Evolutionary conservation across 2,329 filamentous ascomycete species (phyloP).

Genomic region (Fusarium devonianum): DNA sequence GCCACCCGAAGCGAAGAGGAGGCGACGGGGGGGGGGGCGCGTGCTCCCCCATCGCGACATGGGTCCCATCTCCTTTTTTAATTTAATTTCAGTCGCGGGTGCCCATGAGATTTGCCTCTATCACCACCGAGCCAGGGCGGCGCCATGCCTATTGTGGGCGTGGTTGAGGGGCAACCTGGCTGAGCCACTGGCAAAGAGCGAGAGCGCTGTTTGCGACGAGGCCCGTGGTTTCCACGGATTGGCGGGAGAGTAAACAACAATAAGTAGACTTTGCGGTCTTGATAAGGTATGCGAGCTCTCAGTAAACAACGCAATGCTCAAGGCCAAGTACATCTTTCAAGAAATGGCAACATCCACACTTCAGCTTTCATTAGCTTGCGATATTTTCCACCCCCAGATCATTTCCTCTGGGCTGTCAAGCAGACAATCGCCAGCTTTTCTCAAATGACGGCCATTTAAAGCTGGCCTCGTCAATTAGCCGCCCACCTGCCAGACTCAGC

Average conservation of each 20-base stretch:
- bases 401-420: no score
- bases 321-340: no score
- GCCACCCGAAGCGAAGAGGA: no score
- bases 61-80: conserved; percentile 28
- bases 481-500: conserved; percentile 13
- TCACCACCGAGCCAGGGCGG: conserved; percentile 21
- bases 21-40: background rate
- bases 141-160: conserved; percentile 27
- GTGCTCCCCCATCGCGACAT: conserved; percentile 1
- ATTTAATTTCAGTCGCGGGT: conserved; percentile 27
- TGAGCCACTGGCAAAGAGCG: conserved; percentile 1
- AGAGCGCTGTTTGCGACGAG: conserved; percentile 11
- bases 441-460: conserved; percentile 20
- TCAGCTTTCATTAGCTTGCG: no score
- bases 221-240: no score
- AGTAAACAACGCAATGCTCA: no score
- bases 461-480: conserved; percentile 16
- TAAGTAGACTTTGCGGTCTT: no score
- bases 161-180: conserved; percentile 11
- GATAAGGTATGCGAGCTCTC: no score
- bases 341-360: no score
- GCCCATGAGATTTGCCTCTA: conserved; percentile 23
- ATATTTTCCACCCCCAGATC: conserved; percentile 10
- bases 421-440: conserved; percentile 16
- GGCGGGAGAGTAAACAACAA: no score